A percentile compares a stretch with the other conserved stretches of the same genome.
These are phyloP conservation scores for Exserohilum turcica DNA, from an alignment of 2,329 filamentous ascomycete genomes.

Conservation along the genomic window DNA sequence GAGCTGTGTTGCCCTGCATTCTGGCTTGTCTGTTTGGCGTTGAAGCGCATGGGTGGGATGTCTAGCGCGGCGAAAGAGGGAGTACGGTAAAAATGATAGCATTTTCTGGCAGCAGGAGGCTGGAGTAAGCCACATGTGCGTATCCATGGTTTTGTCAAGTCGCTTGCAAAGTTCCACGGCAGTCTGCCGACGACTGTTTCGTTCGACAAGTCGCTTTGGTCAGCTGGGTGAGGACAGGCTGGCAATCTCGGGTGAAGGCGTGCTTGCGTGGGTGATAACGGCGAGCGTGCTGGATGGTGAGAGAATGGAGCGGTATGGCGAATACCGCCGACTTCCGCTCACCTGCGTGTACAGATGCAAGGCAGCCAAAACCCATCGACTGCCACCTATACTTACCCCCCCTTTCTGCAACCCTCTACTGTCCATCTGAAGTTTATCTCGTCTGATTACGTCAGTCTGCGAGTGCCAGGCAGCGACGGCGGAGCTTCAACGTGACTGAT, in stretches of 20 bases:
- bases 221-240: background rate
- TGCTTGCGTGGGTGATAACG: no score
- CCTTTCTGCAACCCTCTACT: no score
- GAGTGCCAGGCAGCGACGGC: background rate
- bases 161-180: background rate
- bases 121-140: constrained; percentile 5
- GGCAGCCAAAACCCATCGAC: no score
- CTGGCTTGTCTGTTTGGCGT: constrained; percentile 22
- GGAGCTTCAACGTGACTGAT: background rate
- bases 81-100: constrained; percentile 10
- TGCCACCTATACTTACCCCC: no score
- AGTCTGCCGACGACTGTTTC: constrained; percentile 1
- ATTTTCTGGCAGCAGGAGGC: constrained; percentile 1
- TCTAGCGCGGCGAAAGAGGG: constrained; percentile 11
- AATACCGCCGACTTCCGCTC: no score
- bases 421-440: no score
- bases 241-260: background rate
- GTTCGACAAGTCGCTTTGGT: background rate
- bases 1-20: background rate
- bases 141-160: constrained; percentile 4
- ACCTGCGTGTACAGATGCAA: no score
- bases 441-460: no score
- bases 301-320: no score
- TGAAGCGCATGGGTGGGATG: constrained; percentile 17
- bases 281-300: no score